Base-by-base conservation (phyloP, 345 rosid genomes). In the Camelina neglecta region DNA sequence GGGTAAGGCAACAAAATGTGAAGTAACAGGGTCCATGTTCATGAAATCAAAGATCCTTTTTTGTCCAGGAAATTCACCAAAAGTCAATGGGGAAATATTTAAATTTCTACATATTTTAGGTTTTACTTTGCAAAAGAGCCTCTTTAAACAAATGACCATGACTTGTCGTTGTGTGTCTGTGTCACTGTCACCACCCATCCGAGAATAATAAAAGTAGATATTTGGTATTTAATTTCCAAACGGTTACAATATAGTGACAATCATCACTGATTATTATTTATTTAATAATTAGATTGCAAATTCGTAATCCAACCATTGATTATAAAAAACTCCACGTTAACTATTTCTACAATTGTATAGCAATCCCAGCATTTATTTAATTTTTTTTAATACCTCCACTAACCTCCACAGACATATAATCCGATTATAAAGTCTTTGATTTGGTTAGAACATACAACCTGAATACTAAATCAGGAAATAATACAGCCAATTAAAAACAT, bases 401-500 rank as follows among this genome's bases (percentile, higher is more conserved):
- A 4, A 67, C 29, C 8, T 9, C 18, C 44, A 26, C 7, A 1
- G 8, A 44, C 38, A 5, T 48, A 8, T 48, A 60, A 6, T 48
- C 36, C 0, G 8, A 7, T 16, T 9, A 41, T 44, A 45, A 73
- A 55, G 26, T 56, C 41, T 47, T 51, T 21, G 49, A 31, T 31
- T 31, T 64, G 36, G 26, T 23, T 21, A 45, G 38, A 45, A 13
- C 13, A 55, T 20, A 63, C 6, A 16, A 42, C 36, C 24, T 29
- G 33, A 73, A 29, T 5, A 42, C 65, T 64, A 64, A 2, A 44
- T 44, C 67, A 58, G 51, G 45, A 57, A 47, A 74, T 38, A 50
- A 16, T 49, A 44, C 21, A 57, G 48, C 58, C 26, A 74, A 61
- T 49, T 49, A 49, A 49, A 29, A 35, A 45, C 11, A 4, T 2